phyloP scores from a whole-genome alignment of 225 moss, liverwort and hornwort species.

The Neckera pumila region DNA sequence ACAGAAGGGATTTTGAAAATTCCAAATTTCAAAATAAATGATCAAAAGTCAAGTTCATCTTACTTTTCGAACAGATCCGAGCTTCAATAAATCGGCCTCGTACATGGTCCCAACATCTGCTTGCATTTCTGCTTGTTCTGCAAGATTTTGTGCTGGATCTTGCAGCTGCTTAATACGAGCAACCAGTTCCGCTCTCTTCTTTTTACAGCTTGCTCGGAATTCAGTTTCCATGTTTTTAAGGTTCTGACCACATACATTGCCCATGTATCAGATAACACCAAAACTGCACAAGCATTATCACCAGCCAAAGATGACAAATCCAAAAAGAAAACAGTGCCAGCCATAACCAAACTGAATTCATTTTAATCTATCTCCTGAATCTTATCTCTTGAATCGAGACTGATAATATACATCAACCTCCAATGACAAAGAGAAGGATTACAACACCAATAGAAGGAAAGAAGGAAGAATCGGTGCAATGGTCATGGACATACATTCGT shows the following conservation, averaged over 20 bases:
- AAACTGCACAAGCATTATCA: not conserved
- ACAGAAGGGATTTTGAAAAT: not conserved
- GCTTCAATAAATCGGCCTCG: slow-evolving; percentile 52
- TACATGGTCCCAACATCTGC: slow-evolving; percentile 53
- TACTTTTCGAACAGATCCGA: slow-evolving; percentile 62
- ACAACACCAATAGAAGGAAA: not conserved
- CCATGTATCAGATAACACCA: not conserved
- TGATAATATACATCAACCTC: not conserved
- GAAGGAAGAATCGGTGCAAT: not conserved
- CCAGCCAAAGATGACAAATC: not conserved
- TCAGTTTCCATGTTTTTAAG: slow-evolving; percentile 62
- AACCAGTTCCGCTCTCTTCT: slow-evolving; percentile 65
- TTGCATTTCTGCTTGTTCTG: slow-evolving; percentile 45
- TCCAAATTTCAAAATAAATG: not conserved
- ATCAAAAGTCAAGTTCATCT: not conserved
- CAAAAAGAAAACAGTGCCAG: not conserved
- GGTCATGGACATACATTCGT: slow-evolving; percentile 29
- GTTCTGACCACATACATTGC: slow-evolving; percentile 28
- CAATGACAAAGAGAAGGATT: not conserved
- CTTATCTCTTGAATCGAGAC: not conserved
- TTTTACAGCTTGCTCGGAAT: slow-evolving; percentile 75
- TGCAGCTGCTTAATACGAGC: slow-evolving; percentile 60
- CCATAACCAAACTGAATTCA: not conserved
- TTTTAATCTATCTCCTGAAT: not conserved
- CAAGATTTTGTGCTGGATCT: slow-evolving; percentile 36